phyloP scores from a whole-genome alignment of 176 grass and related monocot genomes.

The Puccinellia tenuiflora region DNA sequence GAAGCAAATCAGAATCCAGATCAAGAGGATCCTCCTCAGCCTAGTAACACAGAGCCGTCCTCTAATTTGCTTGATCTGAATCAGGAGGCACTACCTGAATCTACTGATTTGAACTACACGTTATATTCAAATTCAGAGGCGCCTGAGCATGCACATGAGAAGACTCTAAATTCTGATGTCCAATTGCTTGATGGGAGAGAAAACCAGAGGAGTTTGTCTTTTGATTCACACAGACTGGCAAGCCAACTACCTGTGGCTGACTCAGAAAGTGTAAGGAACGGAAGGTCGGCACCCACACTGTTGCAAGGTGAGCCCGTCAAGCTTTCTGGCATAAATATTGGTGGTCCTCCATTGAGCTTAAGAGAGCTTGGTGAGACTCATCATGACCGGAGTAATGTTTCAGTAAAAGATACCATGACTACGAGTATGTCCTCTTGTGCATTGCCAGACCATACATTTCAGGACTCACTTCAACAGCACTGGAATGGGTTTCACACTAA shows the following conservation, averaged over 20 bases:
- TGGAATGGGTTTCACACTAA: slow-evolving; percentile 11
- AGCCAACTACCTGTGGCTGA: background rate
- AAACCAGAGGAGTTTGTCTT: background rate
- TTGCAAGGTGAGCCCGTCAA: background rate
- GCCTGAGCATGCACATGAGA: slow-evolving; percentile 8
- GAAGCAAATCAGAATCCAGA: slow-evolving; percentile 6
- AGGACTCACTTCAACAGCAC: slow-evolving; percentile 22
- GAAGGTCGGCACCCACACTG: background rate
- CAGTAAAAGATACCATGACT: slow-evolving; percentile 12
- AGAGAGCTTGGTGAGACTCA: slow-evolving; percentile 6
- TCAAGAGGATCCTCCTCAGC: slow-evolving; percentile 8
- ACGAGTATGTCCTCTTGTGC: slow-evolving; percentile 17
- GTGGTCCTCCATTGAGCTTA: slow-evolving; percentile 9
- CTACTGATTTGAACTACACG: slow-evolving; percentile 1
- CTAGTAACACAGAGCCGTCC: slow-evolving; percentile 8
- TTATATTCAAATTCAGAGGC: slow-evolving; percentile 9
- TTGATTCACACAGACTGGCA: slow-evolving; percentile 8
- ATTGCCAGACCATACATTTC: background rate
- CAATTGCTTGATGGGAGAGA: slow-evolving; percentile 11
- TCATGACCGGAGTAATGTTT: background rate
- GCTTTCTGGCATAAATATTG: background rate
- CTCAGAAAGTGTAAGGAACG: background rate
- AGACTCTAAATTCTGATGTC: background rate
- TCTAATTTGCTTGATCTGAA: slow-evolving; percentile 47
- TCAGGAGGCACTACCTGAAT: background rate